Base-by-base conservation (phyloP, 768 basidiomycete species). In the Gelatoporia subvermispora region DNA sequence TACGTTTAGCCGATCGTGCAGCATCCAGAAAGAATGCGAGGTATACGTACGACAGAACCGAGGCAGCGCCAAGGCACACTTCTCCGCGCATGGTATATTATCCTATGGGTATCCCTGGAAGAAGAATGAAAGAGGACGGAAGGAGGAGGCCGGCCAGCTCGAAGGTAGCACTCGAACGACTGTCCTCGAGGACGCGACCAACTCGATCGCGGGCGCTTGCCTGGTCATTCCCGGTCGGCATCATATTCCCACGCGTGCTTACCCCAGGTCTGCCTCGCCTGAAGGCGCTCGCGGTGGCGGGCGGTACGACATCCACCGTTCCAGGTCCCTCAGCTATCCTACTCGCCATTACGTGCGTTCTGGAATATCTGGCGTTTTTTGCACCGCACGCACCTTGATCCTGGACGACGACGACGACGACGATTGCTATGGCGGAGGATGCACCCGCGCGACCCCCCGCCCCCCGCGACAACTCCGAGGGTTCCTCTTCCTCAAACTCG, bases 41-140 rank as follows among this genome's bases (percentile, higher is more conserved):
- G 40, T 40, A 71, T 41, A 66, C 84, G 49, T 63, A 87, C 88
- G 88, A 82, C 45, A 91, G 71, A 49, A 88, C 57, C 42, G 88
- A 79, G 43, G 83, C 87, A 54, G 79, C 66, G 48, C 83, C 81
- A 38, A 91, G 77, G 65, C 85, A 90, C 51, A 86, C 56, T 76
- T 89, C 87, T 24, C 88, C 88, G 50, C 76, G 83, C 80, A 90
- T 81, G 41, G 18, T 44, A 20, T n/a, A 13, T 4, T 24, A 36
- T 15, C 28, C 28, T 5, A 13, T 31, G 28, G 42, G 36, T 54
- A 41, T 47, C 21, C 17, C 16, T 41, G 43, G 46, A 52, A 43
- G 41, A 48, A 44, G 51, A 35, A 43, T 37, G 49, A 49, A 45
- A 35, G 31, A 44, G 20, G 42, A 25, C 35, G 35, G 24, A 41